These are phyloP conservation scores for Pterocarpus santalinus DNA, from an alignment of 306 rosid species.

Conservation along the genomic window DNA sequence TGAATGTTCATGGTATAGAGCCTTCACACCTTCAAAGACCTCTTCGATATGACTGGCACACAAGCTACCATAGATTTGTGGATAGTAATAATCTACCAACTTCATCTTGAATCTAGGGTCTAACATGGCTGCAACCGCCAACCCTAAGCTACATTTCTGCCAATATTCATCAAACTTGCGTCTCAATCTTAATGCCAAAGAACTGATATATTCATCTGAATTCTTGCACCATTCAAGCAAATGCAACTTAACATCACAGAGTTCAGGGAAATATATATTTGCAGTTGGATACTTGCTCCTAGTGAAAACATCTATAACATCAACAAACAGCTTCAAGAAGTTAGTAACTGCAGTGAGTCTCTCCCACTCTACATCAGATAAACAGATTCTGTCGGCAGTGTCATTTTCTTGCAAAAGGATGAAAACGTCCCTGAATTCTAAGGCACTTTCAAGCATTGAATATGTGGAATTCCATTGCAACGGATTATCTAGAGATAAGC, in stretches of 20 bases:
- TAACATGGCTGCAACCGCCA: slow-evolving; percentile 93
- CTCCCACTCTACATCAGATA: slow-evolving; percentile 83
- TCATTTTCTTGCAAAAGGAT: slow-evolving; percentile 79
- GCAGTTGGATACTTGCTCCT: slow-evolving; percentile 78
- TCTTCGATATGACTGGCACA: slow-evolving; percentile 70
- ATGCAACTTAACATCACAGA: slow-evolving; percentile 85
- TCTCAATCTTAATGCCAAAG: slow-evolving; percentile 80
- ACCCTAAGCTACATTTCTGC: slow-evolving; percentile 86
- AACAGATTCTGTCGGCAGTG: slow-evolving; percentile 57
- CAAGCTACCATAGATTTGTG: slow-evolving; percentile 77
- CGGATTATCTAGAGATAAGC: slow-evolving; percentile 73
- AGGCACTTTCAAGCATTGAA: slow-evolving; percentile 82
- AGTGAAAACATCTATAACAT: slow-evolving; percentile 65
- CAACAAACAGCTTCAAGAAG: slow-evolving; percentile 83
- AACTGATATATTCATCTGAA: slow-evolving; percentile 70
- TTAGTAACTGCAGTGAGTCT: slow-evolving; percentile 61
- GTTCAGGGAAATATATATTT: slow-evolving; percentile 87
- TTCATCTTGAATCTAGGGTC: slow-evolving; percentile 98
- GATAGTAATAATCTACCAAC: slow-evolving; percentile 89
- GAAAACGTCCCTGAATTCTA: slow-evolving; percentile 82
- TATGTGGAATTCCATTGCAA: slow-evolving; percentile 79
- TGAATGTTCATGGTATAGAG: slow-evolving; percentile 87
- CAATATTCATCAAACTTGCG: slow-evolving; percentile 93
- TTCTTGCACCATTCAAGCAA: slow-evolving; percentile 93
- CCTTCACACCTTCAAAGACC: slow-evolving; percentile 77